Conservation (phyloP, 2,329 filamentous ascomycete species). For the Penicillium sp. region DNA sequence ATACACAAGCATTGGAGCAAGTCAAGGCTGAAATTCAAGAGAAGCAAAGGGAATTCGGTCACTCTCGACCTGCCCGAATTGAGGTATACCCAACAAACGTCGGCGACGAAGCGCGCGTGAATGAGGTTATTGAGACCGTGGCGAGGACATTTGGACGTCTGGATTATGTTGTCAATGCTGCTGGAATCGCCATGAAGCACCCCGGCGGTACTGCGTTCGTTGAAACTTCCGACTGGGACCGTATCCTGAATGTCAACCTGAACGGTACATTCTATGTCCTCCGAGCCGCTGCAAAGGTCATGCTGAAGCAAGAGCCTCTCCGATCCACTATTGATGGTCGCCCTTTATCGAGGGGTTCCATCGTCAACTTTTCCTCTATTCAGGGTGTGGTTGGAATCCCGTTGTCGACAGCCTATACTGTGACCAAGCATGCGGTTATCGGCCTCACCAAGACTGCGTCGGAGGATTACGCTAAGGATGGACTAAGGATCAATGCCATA, state of each 20-base stretch:
- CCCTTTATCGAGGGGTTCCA: slow-evolving; percentile 34
- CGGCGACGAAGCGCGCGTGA: slow-evolving; percentile 17
- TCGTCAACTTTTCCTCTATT: slow-evolving; percentile 46
- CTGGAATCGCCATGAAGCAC: slow-evolving; percentile 31
- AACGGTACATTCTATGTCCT: slow-evolving; percentile 50
- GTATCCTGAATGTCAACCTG: slow-evolving; percentile 49
- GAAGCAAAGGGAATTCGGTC: neutral
- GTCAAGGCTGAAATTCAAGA: slow-evolving; percentile 21
- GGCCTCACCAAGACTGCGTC: slow-evolving; percentile 49
- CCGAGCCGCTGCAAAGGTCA: slow-evolving; percentile 45
- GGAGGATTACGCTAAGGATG: slow-evolving; percentile 48
- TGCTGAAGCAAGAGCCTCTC: slow-evolving; percentile 51
- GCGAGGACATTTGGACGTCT: slow-evolving; percentile 19
- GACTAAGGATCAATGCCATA: slow-evolving; percentile 70
- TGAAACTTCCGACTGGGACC: slow-evolving; percentile 42
- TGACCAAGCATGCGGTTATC: slow-evolving; percentile 48
- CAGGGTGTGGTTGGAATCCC: slow-evolving; percentile 47
- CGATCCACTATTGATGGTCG: slow-evolving; percentile 39
- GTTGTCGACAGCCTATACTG: slow-evolving; percentile 37
- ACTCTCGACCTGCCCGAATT: slow-evolving; percentile 9
- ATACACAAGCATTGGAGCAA: slow-evolving; percentile 8
- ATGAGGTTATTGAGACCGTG: slow-evolving; percentile 13
- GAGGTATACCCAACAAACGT: slow-evolving; percentile 18
- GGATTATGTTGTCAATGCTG: slow-evolving; percentile 23
- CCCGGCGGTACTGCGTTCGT: slow-evolving; percentile 24